Conservation (phyloP, 164 flowering plant genomes). For the Taxillus chinensis region DNA sequence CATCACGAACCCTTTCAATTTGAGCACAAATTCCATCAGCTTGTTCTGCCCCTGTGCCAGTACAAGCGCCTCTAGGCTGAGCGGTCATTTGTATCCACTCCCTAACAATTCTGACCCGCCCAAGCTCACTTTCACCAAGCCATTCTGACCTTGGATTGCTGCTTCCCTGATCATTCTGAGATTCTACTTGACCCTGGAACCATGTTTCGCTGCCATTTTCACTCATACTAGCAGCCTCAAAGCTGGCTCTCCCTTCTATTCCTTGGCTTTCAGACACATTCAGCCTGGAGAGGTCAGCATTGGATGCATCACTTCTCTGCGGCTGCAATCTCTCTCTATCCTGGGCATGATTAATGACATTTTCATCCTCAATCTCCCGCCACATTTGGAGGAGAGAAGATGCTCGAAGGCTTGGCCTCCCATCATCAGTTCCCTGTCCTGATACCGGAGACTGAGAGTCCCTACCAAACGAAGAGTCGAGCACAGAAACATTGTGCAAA, state of each 20-base stretch:
- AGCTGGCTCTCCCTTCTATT: conserved; percentile 16
- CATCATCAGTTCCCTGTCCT: conserved; percentile 19
- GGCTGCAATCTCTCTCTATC: conserved; percentile 17
- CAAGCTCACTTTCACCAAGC: conserved; percentile 80
- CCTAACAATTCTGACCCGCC: conserved; percentile 70
- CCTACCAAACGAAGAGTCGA: conserved; percentile 43
- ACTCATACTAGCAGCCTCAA: conserved; percentile 18
- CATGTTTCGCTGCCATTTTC: conserved; percentile 22
- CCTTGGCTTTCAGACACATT: conserved; percentile 14
- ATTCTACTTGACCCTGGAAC: conserved; percentile 17
- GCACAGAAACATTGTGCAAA: conserved; percentile 63
- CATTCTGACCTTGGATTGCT: conserved; percentile 48
- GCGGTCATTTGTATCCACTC: conserved; percentile 74
- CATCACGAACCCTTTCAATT: conserved; percentile 49
- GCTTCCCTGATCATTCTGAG: conserved; percentile 24
- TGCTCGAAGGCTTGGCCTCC: conserved; percentile 30
- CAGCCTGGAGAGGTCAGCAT: conserved; percentile 11
- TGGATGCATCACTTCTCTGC: conserved; percentile 18
- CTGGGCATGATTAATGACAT: conserved; percentile 25
- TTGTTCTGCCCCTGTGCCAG: conserved; percentile 37
- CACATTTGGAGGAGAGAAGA: conserved; percentile 56
- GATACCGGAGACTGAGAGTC: conserved; percentile 33
- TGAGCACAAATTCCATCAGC: conserved; percentile 33
- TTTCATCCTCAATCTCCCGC: conserved; percentile 63
- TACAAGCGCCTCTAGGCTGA: conserved; percentile 42